phyloP scores from a whole-genome alignment of 2,329 filamentous ascomycete species.

The Didymosphaeria variabile region DNA sequence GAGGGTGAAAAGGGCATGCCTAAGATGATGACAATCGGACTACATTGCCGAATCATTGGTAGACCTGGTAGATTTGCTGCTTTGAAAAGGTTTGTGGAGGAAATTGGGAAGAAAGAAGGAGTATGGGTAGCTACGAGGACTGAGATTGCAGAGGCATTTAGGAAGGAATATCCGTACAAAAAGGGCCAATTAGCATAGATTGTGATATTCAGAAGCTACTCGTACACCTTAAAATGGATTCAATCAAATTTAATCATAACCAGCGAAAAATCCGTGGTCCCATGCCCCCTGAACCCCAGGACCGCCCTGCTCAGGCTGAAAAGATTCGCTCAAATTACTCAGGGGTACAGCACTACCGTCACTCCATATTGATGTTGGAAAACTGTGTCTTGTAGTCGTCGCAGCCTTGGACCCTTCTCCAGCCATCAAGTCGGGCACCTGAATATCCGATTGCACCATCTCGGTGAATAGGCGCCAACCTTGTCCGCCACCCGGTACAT shows the following conservation, averaged over 20 bases:
- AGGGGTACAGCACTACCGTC: slow-evolving; percentile 7
- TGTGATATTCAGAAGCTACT: too few species aligned
- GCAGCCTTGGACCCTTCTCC: slow-evolving; percentile 22
- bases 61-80: slow-evolving; percentile 62
- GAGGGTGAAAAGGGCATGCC: slow-evolving; percentile 59
- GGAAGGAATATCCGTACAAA: slow-evolving; percentile 59
- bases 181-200: slow-evolving; percentile 49
- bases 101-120: slow-evolving; percentile 61
- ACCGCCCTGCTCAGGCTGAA: slow-evolving; percentile 14
- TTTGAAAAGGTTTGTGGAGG: slow-evolving; percentile 62
- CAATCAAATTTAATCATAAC: slow-evolving; percentile 26
- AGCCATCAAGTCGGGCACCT: slow-evolving; percentile 16
- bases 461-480: slow-evolving; percentile 41
- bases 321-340: slow-evolving; percentile 13
- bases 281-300: slow-evolving; percentile 21
- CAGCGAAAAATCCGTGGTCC: slow-evolving; percentile 30
- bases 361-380: slow-evolving; percentile 13
- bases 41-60: slow-evolving; percentile 64
- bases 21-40: slow-evolving; percentile 67
- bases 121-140: slow-evolving; percentile 65
- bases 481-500: slow-evolving; percentile 37
- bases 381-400: slow-evolving; percentile 7
- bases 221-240: too few species aligned
- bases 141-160: slow-evolving; percentile 62
- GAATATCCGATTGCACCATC: slow-evolving; percentile 32